Evolutionary conservation across 352 stramenopile species (phyloP).

Genomic region (Pythium dissotocum): DNA sequence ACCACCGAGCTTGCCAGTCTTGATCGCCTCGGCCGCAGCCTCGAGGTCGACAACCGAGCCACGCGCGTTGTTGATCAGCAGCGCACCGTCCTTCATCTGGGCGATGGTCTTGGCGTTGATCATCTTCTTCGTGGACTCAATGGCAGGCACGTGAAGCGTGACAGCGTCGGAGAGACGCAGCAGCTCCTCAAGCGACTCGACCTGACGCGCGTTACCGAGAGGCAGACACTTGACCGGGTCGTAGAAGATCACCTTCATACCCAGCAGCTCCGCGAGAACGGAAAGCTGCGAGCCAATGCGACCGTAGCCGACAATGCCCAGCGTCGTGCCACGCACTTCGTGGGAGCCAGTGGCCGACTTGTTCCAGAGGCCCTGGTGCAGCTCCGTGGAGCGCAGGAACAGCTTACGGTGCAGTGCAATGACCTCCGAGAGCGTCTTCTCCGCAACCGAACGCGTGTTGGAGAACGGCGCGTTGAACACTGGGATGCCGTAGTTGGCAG

Average conservation of each 20-base stretch:
- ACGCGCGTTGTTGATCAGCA: slow-evolving; percentile 95
- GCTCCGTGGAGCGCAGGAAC: slow-evolving; percentile 73
- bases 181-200: slow-evolving; percentile 85
- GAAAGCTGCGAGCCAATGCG: slow-evolving; percentile 85
- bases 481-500: slow-evolving; percentile 64
- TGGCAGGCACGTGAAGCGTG: slow-evolving; percentile 95
- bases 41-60: slow-evolving; percentile 94
- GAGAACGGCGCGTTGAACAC: slow-evolving; percentile 87
- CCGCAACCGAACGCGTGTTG: slow-evolving; percentile 82
- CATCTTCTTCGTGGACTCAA: slow-evolving; percentile 91
- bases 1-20: slow-evolving; percentile 79
- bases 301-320: slow-evolving; percentile 81
- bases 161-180: slow-evolving; percentile 90
- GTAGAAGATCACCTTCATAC: slow-evolving; percentile 95
- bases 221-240: slow-evolving; percentile 89
- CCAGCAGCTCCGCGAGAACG: slow-evolving; percentile 81
- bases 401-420: slow-evolving; percentile 85
- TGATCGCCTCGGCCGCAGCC: slow-evolving; percentile 89
- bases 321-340: slow-evolving; percentile 80
- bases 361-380: slow-evolving; percentile 77
- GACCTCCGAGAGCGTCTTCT: slow-evolving; percentile 84
- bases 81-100: slow-evolving; percentile 91
- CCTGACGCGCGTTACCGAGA: slow-evolving; percentile 75
- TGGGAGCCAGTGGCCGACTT: slow-evolving; percentile 78
- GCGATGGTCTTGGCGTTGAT: slow-evolving; percentile 89